These are phyloP conservation scores for Gloeophyllum trabeum DNA, from an alignment of 768 basidiomycete species.

Conservation along the genomic window DNA sequence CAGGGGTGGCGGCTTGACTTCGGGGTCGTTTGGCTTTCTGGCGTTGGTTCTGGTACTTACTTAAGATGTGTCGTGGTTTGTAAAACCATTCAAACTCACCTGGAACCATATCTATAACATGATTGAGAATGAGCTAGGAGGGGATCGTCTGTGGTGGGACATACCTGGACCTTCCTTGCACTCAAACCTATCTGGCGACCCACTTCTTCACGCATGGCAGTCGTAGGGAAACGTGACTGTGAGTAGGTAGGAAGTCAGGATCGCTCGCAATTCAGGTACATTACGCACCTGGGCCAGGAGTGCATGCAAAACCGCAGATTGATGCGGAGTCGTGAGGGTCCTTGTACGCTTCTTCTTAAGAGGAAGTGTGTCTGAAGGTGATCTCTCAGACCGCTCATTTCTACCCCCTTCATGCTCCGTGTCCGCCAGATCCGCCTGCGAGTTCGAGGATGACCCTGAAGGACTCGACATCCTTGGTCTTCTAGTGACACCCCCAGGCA, in stretches of 20 bases:
- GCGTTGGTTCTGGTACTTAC: conserved; percentile 57
- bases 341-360: conserved; percentile 76
- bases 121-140: conserved; percentile 6
- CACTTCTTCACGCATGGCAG: conserved; percentile 80
- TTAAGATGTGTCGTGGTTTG: conserved; percentile 3
- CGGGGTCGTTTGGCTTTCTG: conserved; percentile 78
- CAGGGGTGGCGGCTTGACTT: conserved; percentile 41
- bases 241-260: not conserved
- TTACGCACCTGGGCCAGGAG: conserved; percentile 68
- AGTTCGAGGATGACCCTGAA: conserved; percentile 32
- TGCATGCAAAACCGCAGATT: conserved; percentile 79
- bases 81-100: conserved; percentile 28
- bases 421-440: conserved; percentile 48
- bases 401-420: conserved; percentile 40
- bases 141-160: conserved; percentile 15
- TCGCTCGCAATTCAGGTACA: conserved; percentile 5
- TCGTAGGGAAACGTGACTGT: conserved; percentile 84
- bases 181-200: conserved; percentile 82
- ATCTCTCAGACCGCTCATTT: conserved; percentile 27
- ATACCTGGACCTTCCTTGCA: conserved; percentile 82
- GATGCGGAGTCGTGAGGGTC: conserved; percentile 79
- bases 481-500: conserved; percentile 25
- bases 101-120: conserved; percentile 77
- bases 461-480: conserved; percentile 11
- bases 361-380: conserved; percentile 20